Evolutionary conservation across 2,329 filamentous ascomycete species (phyloP), one percentile per base, ranked within the genome.

Genomic region (Keithomyces neogunnii): DNA sequence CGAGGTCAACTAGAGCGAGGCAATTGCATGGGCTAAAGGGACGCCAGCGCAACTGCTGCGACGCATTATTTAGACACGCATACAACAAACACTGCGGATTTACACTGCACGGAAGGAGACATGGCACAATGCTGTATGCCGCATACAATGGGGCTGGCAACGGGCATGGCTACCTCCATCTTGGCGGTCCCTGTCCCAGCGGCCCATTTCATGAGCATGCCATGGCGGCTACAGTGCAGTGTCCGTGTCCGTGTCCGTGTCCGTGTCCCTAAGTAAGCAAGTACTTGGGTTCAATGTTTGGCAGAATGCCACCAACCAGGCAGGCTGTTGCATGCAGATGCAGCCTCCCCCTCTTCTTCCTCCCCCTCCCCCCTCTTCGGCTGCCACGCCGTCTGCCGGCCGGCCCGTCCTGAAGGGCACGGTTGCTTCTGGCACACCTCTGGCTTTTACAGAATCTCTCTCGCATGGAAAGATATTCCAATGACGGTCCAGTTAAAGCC

Each of bases 391-490:
- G 48, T 38, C 19, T 43, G 48, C 51, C 51, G 51, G 45, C 19
- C 51, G 48, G 51, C 40, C 48, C 35, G 48, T 51, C 51, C 45
- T 51, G 48, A 51, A 11, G 40, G 45, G 45, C 40, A 51, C 51
- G 51, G 45, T 45, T 48, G 30, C 19, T 47, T 42, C 38, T 42
- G 45, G 33, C 33, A 36, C 45, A 38, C 31, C 19, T 39, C 13
- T 10, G 29, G 1, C 19, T 47, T n/a, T 28, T 13, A 38, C 30
- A 32, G 40, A 44, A 30, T 10, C 26, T 44, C 39, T 10, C 26
- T 44, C 39, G 40, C 30, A 44, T 44, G 40, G 19, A 29, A 4
- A 44, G 36, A 42, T 9, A 11, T 48, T 26, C 45, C 48, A 49
- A 29, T 38, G 40, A 4, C 29, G 19, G 10, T 19, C 44, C 44